Base-by-base conservation (phyloP, 108 stramenopile species). In the Nitzschia sp. region DNA sequence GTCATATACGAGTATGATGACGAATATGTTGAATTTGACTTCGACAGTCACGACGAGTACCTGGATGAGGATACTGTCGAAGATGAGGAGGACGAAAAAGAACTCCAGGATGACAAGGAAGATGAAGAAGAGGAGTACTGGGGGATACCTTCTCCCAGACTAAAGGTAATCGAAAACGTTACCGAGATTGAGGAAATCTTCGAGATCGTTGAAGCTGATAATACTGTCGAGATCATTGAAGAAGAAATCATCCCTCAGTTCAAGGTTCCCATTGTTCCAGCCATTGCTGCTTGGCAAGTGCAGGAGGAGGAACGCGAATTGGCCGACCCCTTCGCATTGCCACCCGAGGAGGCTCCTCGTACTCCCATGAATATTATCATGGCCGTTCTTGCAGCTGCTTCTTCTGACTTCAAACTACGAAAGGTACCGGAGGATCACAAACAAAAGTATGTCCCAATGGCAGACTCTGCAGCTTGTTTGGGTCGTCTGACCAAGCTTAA, bases 401-500 rank as follows among this genome's bases (percentile, higher is more conserved):
- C 54, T 2, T 14, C 26, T 0, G 66, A 67, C 41, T 67, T 67
- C 34, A 67, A 67, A 40, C 54, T 67, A 2, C 61, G 61, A 37
- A 58, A 63, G 17, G 70, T 63, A 26, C 61, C 57, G 10, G 53
- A 60, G 6, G 46, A 67, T 14, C 73, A 75, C 53, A 53, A 43
- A n/a, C 67, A 67, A 22, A 19, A 15, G 8, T 75, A 57, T 61
- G 22, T 52, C 9, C 24, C 59, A 6, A 37, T 76, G 9, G 51
- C 63, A 14, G 75, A 63, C 6, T 19, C 51, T 12, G 75, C 75
- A 21, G 68, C 75, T 5, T 46, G 57, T 11, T 53, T 69, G 29
- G 75, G 60, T 41, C 68, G 75, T 8, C 44, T 76, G 14, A 67
- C 67, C 19, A 69, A 67, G 25, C 46, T 65, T 8, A 20, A 65